Conservation (phyloP, 225 moss, liverwort and hornwort genomes). For the Physcomitrium patens region DNA sequence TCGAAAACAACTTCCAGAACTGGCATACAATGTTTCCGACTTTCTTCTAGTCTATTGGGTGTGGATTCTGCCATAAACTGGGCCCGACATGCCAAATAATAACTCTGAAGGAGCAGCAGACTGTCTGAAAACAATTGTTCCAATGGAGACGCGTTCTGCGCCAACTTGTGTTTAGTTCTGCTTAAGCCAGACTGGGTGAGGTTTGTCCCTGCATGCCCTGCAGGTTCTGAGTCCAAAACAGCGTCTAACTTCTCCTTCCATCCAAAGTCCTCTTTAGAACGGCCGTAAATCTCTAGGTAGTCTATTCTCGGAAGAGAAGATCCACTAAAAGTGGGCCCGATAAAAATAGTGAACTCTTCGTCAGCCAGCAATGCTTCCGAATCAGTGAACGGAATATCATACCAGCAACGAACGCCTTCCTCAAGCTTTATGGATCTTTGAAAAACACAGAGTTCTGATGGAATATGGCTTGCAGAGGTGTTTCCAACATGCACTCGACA, state of each 20-base stretch:
- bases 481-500: slow-evolving; percentile 99
- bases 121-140: slow-evolving; percentile 91
- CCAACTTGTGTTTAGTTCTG: slow-evolving; percentile 73
- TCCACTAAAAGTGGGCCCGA: slow-evolving; percentile 95
- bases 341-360: slow-evolving; percentile 84
- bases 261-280: slow-evolving; percentile 98
- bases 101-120: slow-evolving; percentile 89
- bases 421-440: slow-evolving; percentile 88
- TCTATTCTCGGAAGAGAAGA: slow-evolving; percentile 95
- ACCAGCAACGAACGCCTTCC: slow-evolving; percentile 99
- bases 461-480: slow-evolving; percentile 98
- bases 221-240: slow-evolving; percentile 86
- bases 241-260: slow-evolving; percentile 99
- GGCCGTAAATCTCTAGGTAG: slow-evolving; percentile 90
- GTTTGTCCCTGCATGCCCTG: slow-evolving; percentile 69
- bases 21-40: slow-evolving; percentile 78
- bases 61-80: slow-evolving; percentile 62
- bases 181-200: slow-evolving; percentile 62
- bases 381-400: slow-evolving; percentile 96
- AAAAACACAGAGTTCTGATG: slow-evolving; percentile 91
- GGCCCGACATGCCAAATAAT: slow-evolving; percentile 85
- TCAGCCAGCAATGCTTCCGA: slow-evolving; percentile 95
- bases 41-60: slow-evolving; percentile 67
- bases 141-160: slow-evolving; percentile 75
- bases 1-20: slow-evolving; percentile 92